phyloP scores from a whole-genome alignment of 2,329 filamentous ascomycete genomes.

The Cordyceps cateniannulata region DNA sequence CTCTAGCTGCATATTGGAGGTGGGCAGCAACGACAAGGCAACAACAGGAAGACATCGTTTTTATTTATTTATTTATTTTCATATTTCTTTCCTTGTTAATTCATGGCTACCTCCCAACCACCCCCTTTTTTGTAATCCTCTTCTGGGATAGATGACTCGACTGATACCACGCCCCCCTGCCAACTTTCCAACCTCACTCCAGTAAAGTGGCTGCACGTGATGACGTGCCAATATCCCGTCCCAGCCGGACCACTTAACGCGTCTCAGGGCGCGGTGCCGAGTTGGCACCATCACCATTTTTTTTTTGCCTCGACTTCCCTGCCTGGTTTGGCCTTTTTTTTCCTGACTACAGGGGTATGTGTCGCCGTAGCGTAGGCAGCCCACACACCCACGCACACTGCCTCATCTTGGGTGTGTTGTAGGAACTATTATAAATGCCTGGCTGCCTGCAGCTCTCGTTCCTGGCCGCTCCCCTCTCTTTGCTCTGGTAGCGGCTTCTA shows the following conservation, averaged over 20 bases:
- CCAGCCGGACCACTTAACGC: neutral
- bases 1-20: neutral
- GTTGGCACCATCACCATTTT: slow-evolving; percentile 8
- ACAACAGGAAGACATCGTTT: neutral
- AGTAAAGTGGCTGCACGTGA: slow-evolving; percentile 5
- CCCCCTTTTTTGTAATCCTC: neutral
- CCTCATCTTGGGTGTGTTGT: neutral
- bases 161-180: neutral
- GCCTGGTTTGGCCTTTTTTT: neutral
- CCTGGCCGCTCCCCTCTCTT: neutral
- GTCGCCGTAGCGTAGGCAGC: neutral
- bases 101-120: neutral
- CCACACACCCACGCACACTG: neutral
- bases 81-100: neutral
- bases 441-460: neutral
- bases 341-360: neutral
- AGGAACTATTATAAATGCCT: slow-evolving; percentile 4
- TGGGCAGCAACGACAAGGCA: neutral
- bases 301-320: neutral
- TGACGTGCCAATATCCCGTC: slow-evolving; percentile 2
- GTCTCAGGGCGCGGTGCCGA: neutral
- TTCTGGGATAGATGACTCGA: slow-evolving; percentile 10
- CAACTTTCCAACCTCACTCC: neutral
- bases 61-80: too few species aligned
- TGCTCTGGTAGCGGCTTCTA: slow-evolving; percentile 1